These are phyloP conservation scores for Ceratocystis huliohia DNA, from an alignment of 2,329 filamentous ascomycete species.

Conservation along the genomic window DNA sequence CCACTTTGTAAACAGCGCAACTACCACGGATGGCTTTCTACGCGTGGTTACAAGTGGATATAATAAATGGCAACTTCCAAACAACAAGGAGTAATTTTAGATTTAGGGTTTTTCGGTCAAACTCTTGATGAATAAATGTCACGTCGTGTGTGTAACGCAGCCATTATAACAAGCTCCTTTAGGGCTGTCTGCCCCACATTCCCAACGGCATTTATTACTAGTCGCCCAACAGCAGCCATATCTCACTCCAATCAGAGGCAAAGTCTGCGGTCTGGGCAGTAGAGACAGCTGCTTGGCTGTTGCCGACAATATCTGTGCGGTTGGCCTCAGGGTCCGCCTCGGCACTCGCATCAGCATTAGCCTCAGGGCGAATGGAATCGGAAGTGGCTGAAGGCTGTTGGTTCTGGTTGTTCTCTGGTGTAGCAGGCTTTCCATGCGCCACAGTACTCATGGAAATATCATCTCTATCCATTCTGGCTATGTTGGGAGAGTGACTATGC, in stretches of 20 bases:
- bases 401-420: neutral
- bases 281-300: neutral
- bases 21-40: neutral
- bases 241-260: constrained; percentile 13
- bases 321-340: neutral
- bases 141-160: neutral
- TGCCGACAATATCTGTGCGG: neutral
- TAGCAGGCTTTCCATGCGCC: neutral
- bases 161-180: neutral
- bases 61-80: neutral
- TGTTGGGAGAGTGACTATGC: constrained; percentile 3
- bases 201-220: neutral
- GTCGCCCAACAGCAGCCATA: constrained; percentile 19
- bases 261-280: constrained; percentile 1
- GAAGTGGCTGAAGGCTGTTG: neutral
- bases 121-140: neutral
- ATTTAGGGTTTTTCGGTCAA: neutral
- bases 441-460: neutral
- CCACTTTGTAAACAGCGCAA: neutral
- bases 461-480: constrained; percentile 13
- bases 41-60: neutral
- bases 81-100: neutral
- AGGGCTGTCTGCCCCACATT: neutral
- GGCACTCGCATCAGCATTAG: too few relatives aligned
- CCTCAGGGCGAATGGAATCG: neutral